Conservation (phyloP, 371 early-diverging fungal genomes). For the Capillidium heterosporum region DNA sequence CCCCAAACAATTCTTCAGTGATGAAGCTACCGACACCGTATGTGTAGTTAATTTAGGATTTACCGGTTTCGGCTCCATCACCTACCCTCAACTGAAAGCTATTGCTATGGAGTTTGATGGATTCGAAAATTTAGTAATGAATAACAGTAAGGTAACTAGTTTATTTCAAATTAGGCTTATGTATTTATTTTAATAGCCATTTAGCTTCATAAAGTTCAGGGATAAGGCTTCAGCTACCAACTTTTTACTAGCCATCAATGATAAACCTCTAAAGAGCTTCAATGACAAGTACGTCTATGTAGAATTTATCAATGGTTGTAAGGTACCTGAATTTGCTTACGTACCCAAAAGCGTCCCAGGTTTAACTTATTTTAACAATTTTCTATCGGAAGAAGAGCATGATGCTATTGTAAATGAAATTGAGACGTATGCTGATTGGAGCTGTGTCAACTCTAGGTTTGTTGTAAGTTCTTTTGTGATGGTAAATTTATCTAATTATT, state of each 20-base stretch:
- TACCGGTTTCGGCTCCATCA: slow-evolving; percentile 8
- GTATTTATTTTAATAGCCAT: slow-evolving; percentile 4
- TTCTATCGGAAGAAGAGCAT: slow-evolving; percentile 7
- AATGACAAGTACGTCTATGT: slow-evolving; percentile 4
- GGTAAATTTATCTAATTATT: background rate
- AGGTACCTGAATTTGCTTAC: slow-evolving; percentile 6
- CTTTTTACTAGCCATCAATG: background rate
- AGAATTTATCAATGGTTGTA: slow-evolving; percentile 5
- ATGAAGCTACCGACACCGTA: slow-evolving; percentile 5
- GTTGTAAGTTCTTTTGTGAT: slow-evolving; percentile 6
- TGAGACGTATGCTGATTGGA: slow-evolving; percentile 2
- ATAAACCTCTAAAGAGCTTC: slow-evolving; percentile 2
- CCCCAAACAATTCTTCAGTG: slow-evolving; percentile 5
- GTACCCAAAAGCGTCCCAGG: slow-evolving; percentile 4
- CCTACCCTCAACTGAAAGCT: background rate
- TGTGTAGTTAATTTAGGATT: slow-evolving; percentile 9
- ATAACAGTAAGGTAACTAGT: slow-evolving; percentile 6
- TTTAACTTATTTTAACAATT: slow-evolving; percentile 6
- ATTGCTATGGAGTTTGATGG: slow-evolving; percentile 5
- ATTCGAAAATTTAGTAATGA: slow-evolving; percentile 1
- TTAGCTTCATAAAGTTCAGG: slow-evolving; percentile 8
- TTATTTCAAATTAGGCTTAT: background rate
- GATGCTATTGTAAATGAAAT: slow-evolving; percentile 4
- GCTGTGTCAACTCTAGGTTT: slow-evolving; percentile 3
- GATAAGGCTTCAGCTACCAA: background rate